These are phyloP conservation scores for Amanita subjunquillea DNA, from an alignment of 768 basidiomycete genomes.

Conservation along the genomic window DNA sequence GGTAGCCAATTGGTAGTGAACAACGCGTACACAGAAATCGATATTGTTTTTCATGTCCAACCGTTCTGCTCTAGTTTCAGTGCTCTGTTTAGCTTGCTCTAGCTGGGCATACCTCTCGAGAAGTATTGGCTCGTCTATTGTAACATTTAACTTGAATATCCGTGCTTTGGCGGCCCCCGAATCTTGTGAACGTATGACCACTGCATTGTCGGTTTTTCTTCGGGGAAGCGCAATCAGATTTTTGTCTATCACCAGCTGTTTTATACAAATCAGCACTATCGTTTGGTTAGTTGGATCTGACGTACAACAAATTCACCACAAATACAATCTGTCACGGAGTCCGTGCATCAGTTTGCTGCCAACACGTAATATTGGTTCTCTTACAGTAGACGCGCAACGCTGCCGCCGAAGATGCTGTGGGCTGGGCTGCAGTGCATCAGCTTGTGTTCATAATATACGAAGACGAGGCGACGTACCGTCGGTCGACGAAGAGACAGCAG, in stretches of 20 bases:
- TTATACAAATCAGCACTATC: not conserved
- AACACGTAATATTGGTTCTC: slow-evolving; percentile 13
- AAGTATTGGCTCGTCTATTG: slow-evolving; percentile 55
- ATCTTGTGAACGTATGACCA: slow-evolving; percentile 70
- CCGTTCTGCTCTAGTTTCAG: slow-evolving; percentile 28
- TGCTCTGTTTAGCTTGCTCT: not conserved
- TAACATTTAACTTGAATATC: slow-evolving; percentile 84
- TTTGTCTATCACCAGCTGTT: slow-evolving; percentile 75
- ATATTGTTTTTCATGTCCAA: slow-evolving; percentile 69
- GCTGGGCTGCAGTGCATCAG: slow-evolving; percentile 40
- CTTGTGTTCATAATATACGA: not conserved
- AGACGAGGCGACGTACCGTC: slow-evolving; percentile 43
- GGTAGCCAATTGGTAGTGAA: slow-evolving; percentile 64
- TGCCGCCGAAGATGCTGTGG: slow-evolving; percentile 70
- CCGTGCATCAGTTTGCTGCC: not conserved
- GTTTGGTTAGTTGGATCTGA: slow-evolving; percentile 8
- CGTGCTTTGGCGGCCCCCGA: slow-evolving; percentile 43
- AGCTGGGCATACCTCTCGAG: slow-evolving; percentile 56
- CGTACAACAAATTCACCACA: slow-evolving; percentile 82
- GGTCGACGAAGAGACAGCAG: slow-evolving; percentile 80
- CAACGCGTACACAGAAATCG: slow-evolving; percentile 63
- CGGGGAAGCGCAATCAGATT: slow-evolving; percentile 56
- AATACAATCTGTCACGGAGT: slow-evolving; percentile 52
- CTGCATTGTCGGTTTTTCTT: slow-evolving; percentile 70
- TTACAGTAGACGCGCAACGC: slow-evolving; percentile 76